These are phyloP conservation scores for Scleromitrula shiraiana DNA, from an alignment of 2,329 filamentous ascomycete genomes.

Conservation along the genomic window DNA sequence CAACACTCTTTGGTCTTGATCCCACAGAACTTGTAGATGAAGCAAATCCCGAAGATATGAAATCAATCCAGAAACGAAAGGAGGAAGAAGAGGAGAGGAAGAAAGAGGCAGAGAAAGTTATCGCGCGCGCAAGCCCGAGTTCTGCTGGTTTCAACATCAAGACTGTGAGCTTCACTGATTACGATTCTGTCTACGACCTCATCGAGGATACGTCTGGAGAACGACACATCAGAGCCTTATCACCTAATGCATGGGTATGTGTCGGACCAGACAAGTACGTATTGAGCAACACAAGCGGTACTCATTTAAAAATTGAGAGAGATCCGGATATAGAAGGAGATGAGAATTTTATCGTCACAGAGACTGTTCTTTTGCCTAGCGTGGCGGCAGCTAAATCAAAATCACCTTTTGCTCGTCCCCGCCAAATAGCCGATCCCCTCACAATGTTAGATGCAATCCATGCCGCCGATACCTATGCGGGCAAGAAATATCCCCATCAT, in stretches of 20 bases:
- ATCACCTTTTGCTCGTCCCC: conserved; percentile 60
- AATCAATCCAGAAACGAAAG: conserved; percentile 42
- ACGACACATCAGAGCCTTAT: conserved; percentile 67
- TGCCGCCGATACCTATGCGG: conserved; percentile 75
- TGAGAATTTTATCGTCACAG: conserved; percentile 29
- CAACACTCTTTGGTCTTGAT: conserved; percentile 88
- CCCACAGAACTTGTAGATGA: conserved; percentile 67
- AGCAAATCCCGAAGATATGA: conserved; percentile 56
- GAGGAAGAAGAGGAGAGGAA: conserved; percentile 34
- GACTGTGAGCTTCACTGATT: conserved; percentile 67
- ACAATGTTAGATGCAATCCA: conserved; percentile 71
- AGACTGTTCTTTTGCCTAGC: conserved; percentile 25
- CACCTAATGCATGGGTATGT: conserved; percentile 74
- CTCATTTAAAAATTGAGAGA: conserved; percentile 45
- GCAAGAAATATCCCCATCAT: conserved; percentile 53
- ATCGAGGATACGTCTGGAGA: conserved; percentile 76
- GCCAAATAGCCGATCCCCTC: conserved; percentile 54
- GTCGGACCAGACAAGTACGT: conserved; percentile 64
- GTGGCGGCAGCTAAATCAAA: conserved; percentile 32
- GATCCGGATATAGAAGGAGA: conserved; percentile 20
- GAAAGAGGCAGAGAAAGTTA: conserved; percentile 5
- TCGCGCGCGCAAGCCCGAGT: background rate
- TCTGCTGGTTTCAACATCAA: conserved; percentile 8
- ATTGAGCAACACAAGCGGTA: conserved; percentile 56
- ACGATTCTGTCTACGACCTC: conserved; percentile 84